A percentile compares a stretch with the other conserved stretches of the same genome.
Evolutionary conservation across 177 flowering plant species (phyloP).

Genomic region (Vitis hybrid): DNA sequence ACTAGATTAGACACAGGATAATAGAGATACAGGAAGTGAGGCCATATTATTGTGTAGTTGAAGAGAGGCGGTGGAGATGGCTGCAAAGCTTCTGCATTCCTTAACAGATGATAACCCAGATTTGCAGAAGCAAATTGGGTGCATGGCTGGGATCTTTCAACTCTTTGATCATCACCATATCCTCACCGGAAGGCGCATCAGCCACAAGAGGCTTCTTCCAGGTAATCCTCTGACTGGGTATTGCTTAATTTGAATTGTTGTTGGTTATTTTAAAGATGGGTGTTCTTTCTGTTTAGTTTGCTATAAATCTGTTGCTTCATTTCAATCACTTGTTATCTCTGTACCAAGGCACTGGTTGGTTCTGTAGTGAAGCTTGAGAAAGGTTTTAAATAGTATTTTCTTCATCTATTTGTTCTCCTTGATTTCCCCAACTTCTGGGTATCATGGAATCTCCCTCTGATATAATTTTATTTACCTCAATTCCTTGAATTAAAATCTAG

Average conservation of each 20-base stretch:
- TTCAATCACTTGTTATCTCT: neutral
- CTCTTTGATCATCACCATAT: conserved; percentile 74
- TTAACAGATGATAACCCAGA: conserved; percentile 88
- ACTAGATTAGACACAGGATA: neutral
- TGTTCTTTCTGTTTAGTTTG: conserved; percentile 2
- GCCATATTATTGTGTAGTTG: conserved; percentile 8
- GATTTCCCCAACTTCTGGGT: too few species aligned
- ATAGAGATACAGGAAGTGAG: conserved; percentile 5
- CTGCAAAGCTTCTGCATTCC: conserved; percentile 83
- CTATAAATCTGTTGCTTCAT: neutral
- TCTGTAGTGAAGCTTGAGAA: neutral
- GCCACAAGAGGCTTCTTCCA: conserved; percentile 51
- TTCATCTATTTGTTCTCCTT: too few species aligned
- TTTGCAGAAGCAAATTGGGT: conserved; percentile 90
- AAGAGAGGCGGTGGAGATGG: conserved; percentile 43
- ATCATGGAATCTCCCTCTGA: too few species aligned
- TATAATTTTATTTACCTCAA: too few species aligned
- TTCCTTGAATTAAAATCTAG: too few species aligned
- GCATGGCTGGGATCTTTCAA: conserved; percentile 93
- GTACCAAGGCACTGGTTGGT: neutral
- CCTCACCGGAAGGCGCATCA: conserved; percentile 49
- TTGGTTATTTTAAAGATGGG: neutral
- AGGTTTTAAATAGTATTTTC: neutral
- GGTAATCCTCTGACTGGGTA: conserved; percentile 35
- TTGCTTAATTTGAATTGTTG: conserved; percentile 7